Evolutionary conservation across 352 stramenopile species (phyloP).

Genomic region (Phytophthora pinifolia): DNA sequence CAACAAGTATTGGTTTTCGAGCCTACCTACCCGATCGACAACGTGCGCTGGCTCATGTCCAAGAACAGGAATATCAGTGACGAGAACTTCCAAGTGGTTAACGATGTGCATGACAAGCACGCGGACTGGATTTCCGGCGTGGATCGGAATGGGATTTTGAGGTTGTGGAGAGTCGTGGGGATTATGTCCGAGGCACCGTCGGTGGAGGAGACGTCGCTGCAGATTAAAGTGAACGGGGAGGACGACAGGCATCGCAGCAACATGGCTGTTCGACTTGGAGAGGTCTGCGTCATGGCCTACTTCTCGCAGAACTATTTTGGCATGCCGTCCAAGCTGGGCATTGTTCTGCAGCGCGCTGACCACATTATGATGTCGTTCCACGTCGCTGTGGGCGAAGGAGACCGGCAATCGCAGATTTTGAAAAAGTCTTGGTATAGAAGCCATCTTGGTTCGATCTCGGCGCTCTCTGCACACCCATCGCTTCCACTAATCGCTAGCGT

Average conservation of each 20-base stretch:
- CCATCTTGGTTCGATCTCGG: constrained; percentile 66
- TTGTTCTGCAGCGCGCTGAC: constrained; percentile 73
- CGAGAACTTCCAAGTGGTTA: constrained; percentile 61
- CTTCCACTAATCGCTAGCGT: constrained; percentile 75
- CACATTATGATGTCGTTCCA: constrained; percentile 80
- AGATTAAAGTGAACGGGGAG: constrained; percentile 74
- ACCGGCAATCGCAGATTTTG: constrained; percentile 48
- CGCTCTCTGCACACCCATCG: constrained; percentile 74
- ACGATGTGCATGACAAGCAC: constrained; percentile 43
- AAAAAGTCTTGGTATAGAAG: constrained; percentile 83
- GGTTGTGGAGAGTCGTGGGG: constrained; percentile 64
- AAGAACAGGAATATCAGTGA: constrained; percentile 83
- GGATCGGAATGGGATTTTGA: constrained; percentile 59
- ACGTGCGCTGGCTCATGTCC: constrained; percentile 78
- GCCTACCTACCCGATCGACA: constrained; percentile 51
- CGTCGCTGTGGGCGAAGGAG: constrained; percentile 45
- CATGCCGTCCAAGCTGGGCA: constrained; percentile 69
- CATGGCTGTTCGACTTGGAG: constrained; percentile 32
- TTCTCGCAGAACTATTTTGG: constrained; percentile 76
- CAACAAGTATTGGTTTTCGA: constrained; percentile 49
- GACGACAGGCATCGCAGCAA: constrained; percentile 24
- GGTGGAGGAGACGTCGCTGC: constrained; percentile 60
- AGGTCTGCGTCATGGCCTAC: constrained; percentile 80
- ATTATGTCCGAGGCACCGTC: constrained; percentile 32
- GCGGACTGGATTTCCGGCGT: constrained; percentile 80